Conservation (phyloP, 805 yeast genomes). For the Lipomyces starkeyi region DNA sequence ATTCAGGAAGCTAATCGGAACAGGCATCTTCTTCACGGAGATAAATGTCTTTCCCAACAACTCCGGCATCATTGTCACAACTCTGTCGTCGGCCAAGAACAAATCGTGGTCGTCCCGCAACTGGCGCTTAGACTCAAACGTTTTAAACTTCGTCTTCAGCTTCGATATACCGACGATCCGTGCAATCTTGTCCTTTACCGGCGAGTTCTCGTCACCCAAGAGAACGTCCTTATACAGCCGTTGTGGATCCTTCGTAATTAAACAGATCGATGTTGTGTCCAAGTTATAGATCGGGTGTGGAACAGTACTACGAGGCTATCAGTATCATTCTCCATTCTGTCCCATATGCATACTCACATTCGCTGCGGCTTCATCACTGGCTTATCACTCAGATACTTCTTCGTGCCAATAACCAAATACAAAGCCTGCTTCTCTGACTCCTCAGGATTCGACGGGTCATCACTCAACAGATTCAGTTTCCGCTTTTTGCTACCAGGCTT, state of each 20-base stretch:
- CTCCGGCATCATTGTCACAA: conserved; percentile 80
- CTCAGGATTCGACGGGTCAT: conserved; percentile 57
- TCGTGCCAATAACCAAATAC: conserved; percentile 67
- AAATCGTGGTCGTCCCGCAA: conserved; percentile 71
- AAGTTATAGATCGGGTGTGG: conserved; percentile 55
- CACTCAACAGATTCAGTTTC: conserved; percentile 60
- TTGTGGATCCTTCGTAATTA: conserved; percentile 73
- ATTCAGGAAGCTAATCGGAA: conserved; percentile 60
- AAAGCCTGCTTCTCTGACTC: conserved; percentile 48
- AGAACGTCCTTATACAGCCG: conserved; percentile 49
- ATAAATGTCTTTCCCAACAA: conserved; percentile 82
- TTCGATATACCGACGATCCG: conserved; percentile 73
- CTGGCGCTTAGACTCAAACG: conserved; percentile 86
- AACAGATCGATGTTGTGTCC: conserved; percentile 61
- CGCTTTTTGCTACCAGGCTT: conserved; percentile 42
- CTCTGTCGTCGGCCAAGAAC: conserved; percentile 83
- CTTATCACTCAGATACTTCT: conserved; percentile 66
- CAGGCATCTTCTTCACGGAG: conserved; percentile 66
- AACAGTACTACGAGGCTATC: conserved; percentile 41
- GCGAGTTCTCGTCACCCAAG: conserved; percentile 42
- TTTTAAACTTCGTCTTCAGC: conserved; percentile 82
- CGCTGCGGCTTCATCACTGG: conserved; percentile 53
- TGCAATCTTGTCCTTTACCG: conserved; percentile 42
- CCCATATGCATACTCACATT: conserved; percentile 36
- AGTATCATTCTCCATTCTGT: neutral